phyloP scores from a whole-genome alignment of 139 green algal genomes.

The Chlamydomonas applanata region DNA sequence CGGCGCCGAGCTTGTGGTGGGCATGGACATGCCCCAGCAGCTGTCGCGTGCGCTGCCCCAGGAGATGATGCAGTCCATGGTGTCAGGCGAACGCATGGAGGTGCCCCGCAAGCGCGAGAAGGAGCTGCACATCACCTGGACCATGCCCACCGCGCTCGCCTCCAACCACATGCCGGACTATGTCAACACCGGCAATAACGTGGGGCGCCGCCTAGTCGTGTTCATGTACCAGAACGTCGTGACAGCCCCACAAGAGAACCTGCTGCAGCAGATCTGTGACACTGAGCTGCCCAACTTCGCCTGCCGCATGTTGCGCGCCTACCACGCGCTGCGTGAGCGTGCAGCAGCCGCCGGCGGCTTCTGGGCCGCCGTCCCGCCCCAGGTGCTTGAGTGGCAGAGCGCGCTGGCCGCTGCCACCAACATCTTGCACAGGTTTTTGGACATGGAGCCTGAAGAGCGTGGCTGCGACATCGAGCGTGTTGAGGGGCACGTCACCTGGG shows the following conservation, averaged over 20 bases:
- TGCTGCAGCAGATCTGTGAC: neutral
- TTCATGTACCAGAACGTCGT: slow-evolving; percentile 1
- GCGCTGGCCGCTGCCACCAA: neutral
- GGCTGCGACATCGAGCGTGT: too few species aligned
- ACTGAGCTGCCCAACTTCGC: neutral
- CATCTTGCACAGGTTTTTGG: neutral
- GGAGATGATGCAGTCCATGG: neutral
- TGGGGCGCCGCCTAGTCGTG: neutral
- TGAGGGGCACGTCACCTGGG: too few species aligned
- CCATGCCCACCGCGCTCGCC: neutral
- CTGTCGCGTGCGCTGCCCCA: neutral
- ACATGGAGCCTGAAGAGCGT: neutral
- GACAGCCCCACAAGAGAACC: neutral
- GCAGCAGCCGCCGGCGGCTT: neutral
- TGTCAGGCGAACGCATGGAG: neutral
- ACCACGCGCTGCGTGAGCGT: neutral
- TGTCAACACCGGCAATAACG: neutral
- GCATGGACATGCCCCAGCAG: neutral
- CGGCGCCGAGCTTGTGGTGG: neutral
- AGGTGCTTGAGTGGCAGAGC: neutral
- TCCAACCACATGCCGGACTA: neutral
- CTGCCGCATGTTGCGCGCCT: neutral
- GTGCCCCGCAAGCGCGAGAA: neutral
- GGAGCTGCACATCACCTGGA: neutral
- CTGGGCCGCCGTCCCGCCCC: neutral